These are phyloP conservation scores for Cercospora zeina DNA, from an alignment of 2,329 filamentous ascomycete species.

Conservation along the genomic window DNA sequence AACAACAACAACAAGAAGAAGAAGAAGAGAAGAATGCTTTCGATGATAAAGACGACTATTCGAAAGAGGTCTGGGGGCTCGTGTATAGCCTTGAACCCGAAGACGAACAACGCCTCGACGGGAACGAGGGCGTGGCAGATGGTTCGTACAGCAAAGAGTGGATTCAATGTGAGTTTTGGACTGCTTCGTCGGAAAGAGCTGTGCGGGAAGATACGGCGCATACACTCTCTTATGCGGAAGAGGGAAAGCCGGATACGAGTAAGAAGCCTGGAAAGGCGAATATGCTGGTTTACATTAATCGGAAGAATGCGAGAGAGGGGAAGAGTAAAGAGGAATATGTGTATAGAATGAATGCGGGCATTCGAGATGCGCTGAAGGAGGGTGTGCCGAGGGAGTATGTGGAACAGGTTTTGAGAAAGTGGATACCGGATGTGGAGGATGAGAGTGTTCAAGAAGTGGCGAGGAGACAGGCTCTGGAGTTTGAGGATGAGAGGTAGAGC, in stretches of 20 bases:
- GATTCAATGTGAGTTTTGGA: slow-evolving; percentile 50
- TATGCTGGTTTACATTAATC: slow-evolving; percentile 64
- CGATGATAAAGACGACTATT: slow-evolving; percentile 23
- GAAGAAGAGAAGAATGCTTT: neutral
- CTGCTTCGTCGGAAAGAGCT: slow-evolving; percentile 15
- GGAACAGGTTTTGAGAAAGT: slow-evolving; percentile 55
- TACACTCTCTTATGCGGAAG: neutral
- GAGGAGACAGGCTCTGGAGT: slow-evolving; percentile 42
- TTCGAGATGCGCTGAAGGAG: slow-evolving; percentile 57
- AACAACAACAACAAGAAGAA: too few species aligned
- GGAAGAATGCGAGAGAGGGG: slow-evolving; percentile 43
- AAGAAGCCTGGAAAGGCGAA: slow-evolving; percentile 30
- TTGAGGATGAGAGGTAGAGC: slow-evolving; percentile 30
- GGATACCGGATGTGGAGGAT: slow-evolving; percentile 44
- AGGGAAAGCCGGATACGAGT: slow-evolving; percentile 31
- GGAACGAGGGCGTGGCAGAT: slow-evolving; percentile 62
- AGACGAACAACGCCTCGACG: slow-evolving; percentile 58
- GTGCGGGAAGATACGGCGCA: neutral
- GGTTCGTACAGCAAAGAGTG: slow-evolving; percentile 59
- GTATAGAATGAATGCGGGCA: slow-evolving; percentile 62
- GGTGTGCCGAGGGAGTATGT: slow-evolving; percentile 60
- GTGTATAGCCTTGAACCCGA: slow-evolving; percentile 54
- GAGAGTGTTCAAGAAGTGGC: slow-evolving; percentile 38
- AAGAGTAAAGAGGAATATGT: slow-evolving; percentile 60
- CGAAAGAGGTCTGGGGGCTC: slow-evolving; percentile 57